Conservation (phyloP, 768 basidiomycete species). For the Dictyophora rubrovolvata region DNA sequence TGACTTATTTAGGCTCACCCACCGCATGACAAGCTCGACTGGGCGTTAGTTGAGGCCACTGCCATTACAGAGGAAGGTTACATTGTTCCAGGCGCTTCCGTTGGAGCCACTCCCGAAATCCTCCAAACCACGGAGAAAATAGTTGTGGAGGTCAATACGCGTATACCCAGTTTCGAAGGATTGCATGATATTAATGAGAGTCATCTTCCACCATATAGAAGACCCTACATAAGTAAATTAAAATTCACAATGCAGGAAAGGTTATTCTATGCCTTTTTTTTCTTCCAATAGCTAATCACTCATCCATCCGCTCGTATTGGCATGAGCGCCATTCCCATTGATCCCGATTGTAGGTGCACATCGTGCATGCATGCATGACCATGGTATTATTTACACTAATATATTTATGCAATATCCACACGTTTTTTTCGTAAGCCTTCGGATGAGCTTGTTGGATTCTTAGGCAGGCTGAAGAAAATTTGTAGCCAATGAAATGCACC, state of each 20-base stretch:
- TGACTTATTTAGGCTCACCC: background rate
- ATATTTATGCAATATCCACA: no score
- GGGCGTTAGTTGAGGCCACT: conserved; percentile 19
- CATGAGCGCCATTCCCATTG: conserved; percentile 14
- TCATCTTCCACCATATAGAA: conserved; percentile 18
- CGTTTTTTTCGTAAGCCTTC: no score
- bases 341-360: conserved; percentile 18
- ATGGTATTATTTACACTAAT: no score
- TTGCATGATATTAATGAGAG: conserved; percentile 20
- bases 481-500: no score
- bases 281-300: conserved; percentile 10
- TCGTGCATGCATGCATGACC: no score
- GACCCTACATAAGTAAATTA: conserved; percentile 15
- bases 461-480: no score
- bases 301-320: conserved; percentile 18
- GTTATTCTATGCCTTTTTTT: no score
- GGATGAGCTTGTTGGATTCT: no score
- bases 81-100: conserved; percentile 18
- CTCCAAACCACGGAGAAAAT: conserved; percentile 18
- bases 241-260: no score
- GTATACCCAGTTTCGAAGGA: conserved; percentile 17
- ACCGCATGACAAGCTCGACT: conserved; percentile 17
- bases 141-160: conserved; percentile 23
- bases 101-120: conserved; percentile 22
- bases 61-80: conserved; percentile 17